Base-by-base conservation (phyloP, 805 yeast genomes). In the Saccharomycodes ludwigii region DNA sequence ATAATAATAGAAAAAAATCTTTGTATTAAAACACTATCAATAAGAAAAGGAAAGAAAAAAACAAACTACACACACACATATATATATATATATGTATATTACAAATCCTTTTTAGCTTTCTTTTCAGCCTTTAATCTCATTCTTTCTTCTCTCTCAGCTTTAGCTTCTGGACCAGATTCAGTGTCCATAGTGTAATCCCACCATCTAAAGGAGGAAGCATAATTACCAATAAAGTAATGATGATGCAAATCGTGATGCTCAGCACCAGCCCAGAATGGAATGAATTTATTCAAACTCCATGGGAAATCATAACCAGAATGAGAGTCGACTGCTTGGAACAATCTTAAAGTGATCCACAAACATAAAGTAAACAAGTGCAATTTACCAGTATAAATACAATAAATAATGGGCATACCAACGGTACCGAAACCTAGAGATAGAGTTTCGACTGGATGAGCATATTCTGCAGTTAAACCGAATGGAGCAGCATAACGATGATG, bases 281-380 rank as follows among this genome's bases (percentile, higher is more conserved):
- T 54, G 59, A 88, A 74, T 54, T 85, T 84, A 61, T 84, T 91
- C 51, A 88, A 67, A 4, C 95, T 83, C 83, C 93, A 76, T 40
- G 98, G 97, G 73, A 88, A 88, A 55, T 88, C 97, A 59, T 88
- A 91, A 37, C 97, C 98, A 9, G 96, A 85, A 59, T 88, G 98
- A 17, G 96, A 79, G 56, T 88, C 98, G 37, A 88, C 88, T 18
- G 98, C 98, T 67, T 88, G 98, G 65, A 80, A 76, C 46, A 88
- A 71, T 59, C 97, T 74, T 47, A 83, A 60, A 6, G 81, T 66
- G 49, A 88, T 79, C 97, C 97, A 88, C 35, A 73, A 42, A 50
- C 83, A 76, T 37, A 86, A 71, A n/a, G 97, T 88, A 63, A 82
- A 76, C 47, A 91, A 61, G 54, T 88, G 98, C 54, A 88, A 67